These are phyloP conservation scores for Atalantia buxifolia DNA, from an alignment of 345 rosid species.

Conservation along the genomic window DNA sequence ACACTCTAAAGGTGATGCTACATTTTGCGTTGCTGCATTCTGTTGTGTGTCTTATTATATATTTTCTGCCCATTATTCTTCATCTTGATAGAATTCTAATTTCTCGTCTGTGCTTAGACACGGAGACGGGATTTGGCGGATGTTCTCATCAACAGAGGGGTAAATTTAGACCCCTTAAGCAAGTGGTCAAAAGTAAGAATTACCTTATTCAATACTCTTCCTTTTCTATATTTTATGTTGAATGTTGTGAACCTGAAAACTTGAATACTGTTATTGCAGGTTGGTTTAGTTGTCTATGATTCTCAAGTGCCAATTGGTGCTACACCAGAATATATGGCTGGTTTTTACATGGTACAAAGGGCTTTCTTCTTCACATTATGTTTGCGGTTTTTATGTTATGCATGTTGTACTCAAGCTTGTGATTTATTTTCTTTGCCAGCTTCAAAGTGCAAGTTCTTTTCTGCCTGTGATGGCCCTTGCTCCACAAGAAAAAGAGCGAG, in stretches of 20 bases:
- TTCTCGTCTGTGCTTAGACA: constrained; percentile 41
- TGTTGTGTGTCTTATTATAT: constrained; percentile 13
- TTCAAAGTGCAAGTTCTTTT: constrained; percentile 96
- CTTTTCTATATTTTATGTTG: neutral
- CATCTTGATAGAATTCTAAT: constrained; percentile 8
- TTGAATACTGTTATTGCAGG: constrained; percentile 40
- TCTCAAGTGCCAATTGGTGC: constrained; percentile 97
- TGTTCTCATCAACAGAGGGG: constrained; percentile 93
- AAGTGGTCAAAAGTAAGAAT: constrained; percentile 90
- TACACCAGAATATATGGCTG: constrained; percentile 97
- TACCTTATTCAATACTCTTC: neutral
- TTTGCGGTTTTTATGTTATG: constrained; percentile 4
- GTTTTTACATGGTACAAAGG: constrained; percentile 73
- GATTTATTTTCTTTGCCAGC: constrained; percentile 35
- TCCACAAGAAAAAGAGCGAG: constrained; percentile 85
- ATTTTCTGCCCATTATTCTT: neutral
- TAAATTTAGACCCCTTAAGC: constrained; percentile 87
- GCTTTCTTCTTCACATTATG: neutral
- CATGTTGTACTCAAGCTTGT: constrained; percentile 1
- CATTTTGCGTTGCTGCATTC: constrained; percentile 6
- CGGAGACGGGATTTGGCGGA: constrained; percentile 93
- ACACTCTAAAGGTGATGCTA: constrained; percentile 73
- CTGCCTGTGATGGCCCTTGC: constrained; percentile 99
- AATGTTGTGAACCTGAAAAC: neutral
- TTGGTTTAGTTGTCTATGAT: constrained; percentile 85